Evolutionary conservation across 306 rosid genomes (phyloP).

Genomic region (Crataegus laevigata): DNA sequence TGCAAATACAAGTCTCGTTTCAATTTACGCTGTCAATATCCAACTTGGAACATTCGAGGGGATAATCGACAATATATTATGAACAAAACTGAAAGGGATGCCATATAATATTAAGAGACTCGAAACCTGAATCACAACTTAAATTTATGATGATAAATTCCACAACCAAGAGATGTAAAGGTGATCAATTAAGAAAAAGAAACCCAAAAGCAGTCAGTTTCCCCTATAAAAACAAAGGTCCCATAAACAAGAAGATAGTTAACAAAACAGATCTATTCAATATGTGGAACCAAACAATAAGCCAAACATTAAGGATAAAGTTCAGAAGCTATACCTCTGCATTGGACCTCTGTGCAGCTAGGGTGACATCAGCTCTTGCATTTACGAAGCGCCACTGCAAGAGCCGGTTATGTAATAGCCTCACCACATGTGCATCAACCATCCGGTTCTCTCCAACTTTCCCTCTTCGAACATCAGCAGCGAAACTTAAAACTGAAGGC

Average conservation of each 20-base stretch:
- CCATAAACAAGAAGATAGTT: background rate
- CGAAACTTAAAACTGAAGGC: conserved; percentile 64
- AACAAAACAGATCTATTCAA: background rate
- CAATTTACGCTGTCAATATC: background rate
- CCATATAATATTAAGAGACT: background rate
- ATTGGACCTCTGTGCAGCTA: conserved; percentile 54
- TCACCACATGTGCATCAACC: conserved; percentile 59
- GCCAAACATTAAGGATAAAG: background rate
- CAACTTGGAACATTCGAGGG: background rate
- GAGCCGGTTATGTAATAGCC: conserved; percentile 68
- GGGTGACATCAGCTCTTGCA: conserved; percentile 61
- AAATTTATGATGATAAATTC: background rate
- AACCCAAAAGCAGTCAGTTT: background rate
- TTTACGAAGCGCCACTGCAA: conserved; percentile 86
- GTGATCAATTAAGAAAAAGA: background rate
- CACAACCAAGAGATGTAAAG: background rate
- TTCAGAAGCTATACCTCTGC: conserved; percentile 60
- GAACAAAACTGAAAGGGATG: background rate
- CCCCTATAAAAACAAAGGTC: background rate
- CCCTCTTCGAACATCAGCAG: conserved; percentile 57
- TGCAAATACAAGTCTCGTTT: background rate
- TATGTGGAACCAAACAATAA: background rate
- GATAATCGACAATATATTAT: background rate
- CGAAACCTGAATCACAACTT: background rate
- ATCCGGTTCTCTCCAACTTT: conserved; percentile 60